Evolutionary conservation across 2,329 filamentous ascomycete species (phyloP), one percentile per base, ranked within the genome.

Genomic region (Juglanconis oblonga): DNA sequence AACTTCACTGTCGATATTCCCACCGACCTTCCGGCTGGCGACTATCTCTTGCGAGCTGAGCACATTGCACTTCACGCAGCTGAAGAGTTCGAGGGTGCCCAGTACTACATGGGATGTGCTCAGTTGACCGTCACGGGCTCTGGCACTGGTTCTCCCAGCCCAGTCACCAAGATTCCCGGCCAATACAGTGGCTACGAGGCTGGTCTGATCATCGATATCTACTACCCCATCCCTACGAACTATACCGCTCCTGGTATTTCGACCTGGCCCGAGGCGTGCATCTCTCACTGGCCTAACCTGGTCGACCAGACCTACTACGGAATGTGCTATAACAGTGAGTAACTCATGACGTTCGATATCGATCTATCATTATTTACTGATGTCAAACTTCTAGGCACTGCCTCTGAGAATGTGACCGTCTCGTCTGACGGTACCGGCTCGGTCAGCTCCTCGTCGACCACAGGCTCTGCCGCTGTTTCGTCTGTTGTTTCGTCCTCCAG

Each of bases 21-120:
- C 48, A 63, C 66, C 13, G 64, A 66, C 2, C 66, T 71, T 3
- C 65, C 71, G 8, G 63, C 70, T 62, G 76, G 75, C 55, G 70
- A 77, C 50, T 78, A 78, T 66, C 73, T 77, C 36, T 70, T 78
- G 68, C 73, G 76, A 14, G 74, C 74, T 40, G 76, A 78, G 67
- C 67, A 75, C 45, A 66, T 77, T 33, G 75, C 72, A 7, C 70
- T 78, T 10, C 76, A 78, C 67, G 69, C 66, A 9, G 74, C 74
- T 13, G 67, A 69, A 33, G 52, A 52, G 42, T 61, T 66, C 29
- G 69, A 69, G 17, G 68, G 67, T 50, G 74, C 74, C 6, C 74
- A 76, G 65, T 76, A 75, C 67, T 76, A 76, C 63, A 72, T 73
- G 58, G 68, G 69, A 60, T 76, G 74, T 62, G 73, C 72, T 5